Conservation (phyloP, 352 stramenopile species). For the Phytopythium mirpurense region DNA sequence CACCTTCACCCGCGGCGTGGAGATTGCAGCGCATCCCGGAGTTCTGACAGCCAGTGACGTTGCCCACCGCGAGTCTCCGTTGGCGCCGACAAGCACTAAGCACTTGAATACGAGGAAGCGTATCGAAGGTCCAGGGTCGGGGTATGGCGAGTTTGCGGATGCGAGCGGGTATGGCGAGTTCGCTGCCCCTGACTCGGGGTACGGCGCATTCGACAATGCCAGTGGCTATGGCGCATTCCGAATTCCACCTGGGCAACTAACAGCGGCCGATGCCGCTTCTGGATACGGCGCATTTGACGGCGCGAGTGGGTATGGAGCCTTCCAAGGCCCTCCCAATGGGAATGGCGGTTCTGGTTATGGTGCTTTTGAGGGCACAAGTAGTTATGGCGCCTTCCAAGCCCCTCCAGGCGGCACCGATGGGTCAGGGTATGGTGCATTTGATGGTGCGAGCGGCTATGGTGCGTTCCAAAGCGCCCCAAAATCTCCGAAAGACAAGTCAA, state of each 20-base stretch:
- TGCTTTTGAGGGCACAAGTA: slow-evolving; percentile 14
- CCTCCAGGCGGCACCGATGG: neutral
- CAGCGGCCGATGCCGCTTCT: neutral
- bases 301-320: slow-evolving; percentile 15
- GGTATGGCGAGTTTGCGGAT: slow-evolving; percentile 33
- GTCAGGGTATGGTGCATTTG: slow-evolving; percentile 30
- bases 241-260: neutral
- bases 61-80: slow-evolving; percentile 6
- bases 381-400: slow-evolving; percentile 16
- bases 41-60: slow-evolving; percentile 5
- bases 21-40: slow-evolving; percentile 19
- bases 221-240: slow-evolving; percentile 6
- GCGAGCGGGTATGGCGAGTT: slow-evolving; percentile 20
- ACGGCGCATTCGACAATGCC: slow-evolving; percentile 28
- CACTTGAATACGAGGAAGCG: neutral
- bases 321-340: slow-evolving; percentile 4
- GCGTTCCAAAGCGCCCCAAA: slow-evolving; percentile 9
- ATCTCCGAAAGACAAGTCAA: slow-evolving; percentile 3
- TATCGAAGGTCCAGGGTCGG: slow-evolving; percentile 3
- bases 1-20: slow-evolving; percentile 60
- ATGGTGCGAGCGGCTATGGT: slow-evolving; percentile 29
- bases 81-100: neutral
- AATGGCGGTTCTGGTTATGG: slow-evolving; percentile 13
- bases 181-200: slow-evolving; percentile 17
- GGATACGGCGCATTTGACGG: slow-evolving; percentile 17